Evolutionary conservation across 2,329 filamentous ascomycete genomes (phyloP).

Genomic region (Mycosphaerella arachidis): DNA sequence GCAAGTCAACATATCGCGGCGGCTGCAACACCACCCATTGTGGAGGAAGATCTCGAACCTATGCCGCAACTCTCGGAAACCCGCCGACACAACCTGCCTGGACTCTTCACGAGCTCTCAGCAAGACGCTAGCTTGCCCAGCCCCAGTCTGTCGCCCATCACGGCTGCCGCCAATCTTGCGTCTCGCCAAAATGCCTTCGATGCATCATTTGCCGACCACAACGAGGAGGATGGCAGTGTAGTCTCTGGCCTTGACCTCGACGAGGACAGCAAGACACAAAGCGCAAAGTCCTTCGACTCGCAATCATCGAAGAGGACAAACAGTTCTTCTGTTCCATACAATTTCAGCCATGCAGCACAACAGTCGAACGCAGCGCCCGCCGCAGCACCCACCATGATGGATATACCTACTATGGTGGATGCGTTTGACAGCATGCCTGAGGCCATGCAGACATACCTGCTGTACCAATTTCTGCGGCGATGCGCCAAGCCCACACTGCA

Average conservation of each 20-base stretch:
- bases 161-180: slow-evolving; percentile 64
- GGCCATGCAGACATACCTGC: slow-evolving; percentile 90
- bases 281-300: slow-evolving; percentile 24
- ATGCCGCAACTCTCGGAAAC: slow-evolving; percentile 25
- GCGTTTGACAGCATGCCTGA: slow-evolving; percentile 87
- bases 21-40: slow-evolving; percentile 69
- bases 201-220: slow-evolving; percentile 30
- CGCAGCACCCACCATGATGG: slow-evolving; percentile 51
- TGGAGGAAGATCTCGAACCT: slow-evolving; percentile 65
- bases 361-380: slow-evolving; percentile 8
- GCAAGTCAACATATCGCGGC: slow-evolving; percentile 12
- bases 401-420: slow-evolving; percentile 81
- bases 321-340: slow-evolving; percentile 5
- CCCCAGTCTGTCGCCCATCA: slow-evolving; percentile 85
- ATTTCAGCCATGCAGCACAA: slow-evolving; percentile 15
- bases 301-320: slow-evolving; percentile 10
- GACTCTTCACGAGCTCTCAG: slow-evolving; percentile 65
- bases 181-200: slow-evolving; percentile 32
- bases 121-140: slow-evolving; percentile 93
- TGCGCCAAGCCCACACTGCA: slow-evolving; percentile 85
- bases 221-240: slow-evolving; percentile 31
- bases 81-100: slow-evolving; percentile 37
- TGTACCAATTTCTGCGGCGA: slow-evolving; percentile 88
- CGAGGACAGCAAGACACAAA: slow-evolving; percentile 26
- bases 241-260: slow-evolving; percentile 33